Evolutionary conservation across 2,329 filamentous ascomycete genomes (phyloP), one percentile per base, ranked within the genome.

Genomic region (Apiospora koreana): DNA sequence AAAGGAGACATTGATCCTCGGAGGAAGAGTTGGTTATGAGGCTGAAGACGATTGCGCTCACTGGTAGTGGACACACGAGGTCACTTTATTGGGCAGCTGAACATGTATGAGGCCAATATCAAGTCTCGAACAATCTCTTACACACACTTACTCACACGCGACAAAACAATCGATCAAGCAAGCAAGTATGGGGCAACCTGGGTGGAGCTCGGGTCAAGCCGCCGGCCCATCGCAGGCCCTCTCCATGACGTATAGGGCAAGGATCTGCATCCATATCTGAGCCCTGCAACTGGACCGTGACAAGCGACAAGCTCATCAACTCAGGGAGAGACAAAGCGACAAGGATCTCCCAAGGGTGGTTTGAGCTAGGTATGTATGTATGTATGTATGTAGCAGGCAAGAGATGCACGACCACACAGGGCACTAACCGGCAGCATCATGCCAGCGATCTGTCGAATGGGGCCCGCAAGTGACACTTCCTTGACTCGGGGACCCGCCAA

Each of bases 141-240:
- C 50, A n/a, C 5, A 2, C 14, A 31, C 23, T 28, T 25, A 31
- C 23, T 14, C 54, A 62, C 54, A 62, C 50, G 50, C 50, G 50
- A 58, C 50, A 58, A 23, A 48, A 9, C 5, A 54, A 31, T 38
- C 16, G 35, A 58, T 35, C 50, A 58, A 35, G 28, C 50, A n/a
- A n/a, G n/a, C n/a, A 35, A 62, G 41, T 12, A 43, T 62, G 54
- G 54, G 54, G 28, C 28, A 38, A 46, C 10, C 10, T n/a, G n/a
- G 35, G 54, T 62, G 54, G 54, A 62, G 54, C 35, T 62, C 54
- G 54, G 54, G 54, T 62, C 54, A 38, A 62, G 54, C 54, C 54
- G 54, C 54, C 54, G 54, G 54, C 38, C 54, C 31, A 62, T 62
- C 31, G 10, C 31, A 38, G 54, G 18, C 21, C 21, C 12, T 38